Evolutionary conservation across 208 protist species (phyloP), one percentile per base, ranked within the genome.

Genomic region (Acanthamoeba triangularis): DNA sequence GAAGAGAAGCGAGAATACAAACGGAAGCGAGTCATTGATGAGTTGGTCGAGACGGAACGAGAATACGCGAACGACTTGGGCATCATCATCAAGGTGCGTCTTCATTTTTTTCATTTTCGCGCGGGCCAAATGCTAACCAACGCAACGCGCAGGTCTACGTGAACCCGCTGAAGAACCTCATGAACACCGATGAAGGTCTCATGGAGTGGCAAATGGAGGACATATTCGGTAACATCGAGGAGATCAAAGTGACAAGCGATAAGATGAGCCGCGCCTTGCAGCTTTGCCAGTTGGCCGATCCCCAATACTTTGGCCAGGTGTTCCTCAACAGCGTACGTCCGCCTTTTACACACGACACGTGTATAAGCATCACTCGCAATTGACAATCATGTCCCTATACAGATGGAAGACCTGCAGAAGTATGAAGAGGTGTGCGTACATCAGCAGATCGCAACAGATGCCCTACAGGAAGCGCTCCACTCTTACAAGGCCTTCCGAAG

Each of bases 341-440:
- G 18, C 72, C 72, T 20, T 87, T 14, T 41, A 30, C 25, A 52
- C 4, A 1, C 49, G 7, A 28, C 0, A 5, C 30, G 76, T 52
- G 1, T 44, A 1, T 5, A 11, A 23, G 37, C 47, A 49, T 11
- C 7, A 82, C 23, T 18, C 25, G 11, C 72, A 7, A 61, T 30
- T 59, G 16, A 87, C 35, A 4, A 30, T 88, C 16, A 3, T 16
- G 23, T 56, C 16, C 16, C 13, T 54, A n/a, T 30, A 10, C 54
- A 91, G 85, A 91, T 91, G 44, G 85, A 91, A 8, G 61, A 44
- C 37, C 63, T 94, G 41, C n/a, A 52, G 4, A 80, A 76, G 44
- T 94, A 94, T 47, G 90, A 94, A 33, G 67, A 76, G 28, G 90
- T 94, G 3, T 94, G 90, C 54, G n/a, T 56, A 2, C 90, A 94